phyloP scores from a whole-genome alignment of 1,284 basidiomycete genomes.

The Moniliophthora roreri region DNA sequence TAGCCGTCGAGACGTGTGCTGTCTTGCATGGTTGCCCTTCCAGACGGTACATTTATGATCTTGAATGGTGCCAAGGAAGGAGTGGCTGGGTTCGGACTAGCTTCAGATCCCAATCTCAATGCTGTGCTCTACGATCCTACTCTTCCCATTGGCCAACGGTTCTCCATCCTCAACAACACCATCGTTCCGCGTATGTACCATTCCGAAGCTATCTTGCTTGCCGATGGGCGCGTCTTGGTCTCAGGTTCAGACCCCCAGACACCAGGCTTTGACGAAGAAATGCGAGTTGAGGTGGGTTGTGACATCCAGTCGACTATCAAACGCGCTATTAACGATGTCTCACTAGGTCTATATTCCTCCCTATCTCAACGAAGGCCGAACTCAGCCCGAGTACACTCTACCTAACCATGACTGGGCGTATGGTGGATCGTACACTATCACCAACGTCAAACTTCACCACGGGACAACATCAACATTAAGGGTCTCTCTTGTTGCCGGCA shows the following conservation, averaged over 20 bases:
- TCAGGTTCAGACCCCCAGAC: conserved; percentile 75
- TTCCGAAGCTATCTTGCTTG: conserved; percentile 67
- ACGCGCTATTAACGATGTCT: background rate
- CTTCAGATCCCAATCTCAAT: conserved; percentile 57
- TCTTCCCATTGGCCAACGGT: conserved; percentile 56
- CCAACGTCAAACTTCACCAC: conserved; percentile 51
- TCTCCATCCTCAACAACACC: conserved; percentile 65
- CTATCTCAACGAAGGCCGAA: conserved; percentile 60
- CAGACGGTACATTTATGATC: conserved; percentile 75
- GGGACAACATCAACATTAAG: conserved; percentile 56
- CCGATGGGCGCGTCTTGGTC: conserved; percentile 60
- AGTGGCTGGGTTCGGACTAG: conserved; percentile 73
- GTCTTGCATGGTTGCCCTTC: conserved; percentile 71
- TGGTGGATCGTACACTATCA: conserved; percentile 48
- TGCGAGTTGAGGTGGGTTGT: conserved; percentile 57
- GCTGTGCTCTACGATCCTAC: conserved; percentile 72
- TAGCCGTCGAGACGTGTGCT: conserved; percentile 77
- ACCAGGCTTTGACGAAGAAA: conserved; percentile 62
- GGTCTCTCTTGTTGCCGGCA: conserved; percentile 38
- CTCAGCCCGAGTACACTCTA: conserved; percentile 50
- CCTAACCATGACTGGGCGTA: conserved; percentile 61
- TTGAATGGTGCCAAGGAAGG: conserved; percentile 69
- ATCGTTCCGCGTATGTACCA: conserved; percentile 84
- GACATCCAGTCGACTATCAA: background rate
- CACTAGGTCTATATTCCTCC: conserved; percentile 65